These are phyloP conservation scores for Wallacemonas sp. DNA, from an alignment of 208 protist genomes.

Conservation along the genomic window DNA sequence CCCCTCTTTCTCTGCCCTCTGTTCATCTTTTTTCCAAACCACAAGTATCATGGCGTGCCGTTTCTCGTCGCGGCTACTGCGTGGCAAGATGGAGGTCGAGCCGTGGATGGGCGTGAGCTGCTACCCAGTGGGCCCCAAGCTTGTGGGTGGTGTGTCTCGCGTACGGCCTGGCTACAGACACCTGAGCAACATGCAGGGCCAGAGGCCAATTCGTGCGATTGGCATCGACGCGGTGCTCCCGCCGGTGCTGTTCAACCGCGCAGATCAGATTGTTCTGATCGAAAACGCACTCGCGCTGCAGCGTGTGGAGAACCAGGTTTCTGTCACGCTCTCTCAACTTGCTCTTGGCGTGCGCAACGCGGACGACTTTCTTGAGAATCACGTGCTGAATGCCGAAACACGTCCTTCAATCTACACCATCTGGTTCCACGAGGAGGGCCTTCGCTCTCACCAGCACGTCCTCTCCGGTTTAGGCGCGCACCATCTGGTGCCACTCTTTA, in stretches of 20 bases:
- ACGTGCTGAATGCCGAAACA: constrained; percentile 70
- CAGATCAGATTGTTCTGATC: constrained; percentile 82
- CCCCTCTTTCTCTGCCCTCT: neutral
- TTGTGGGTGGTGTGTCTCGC: constrained; percentile 55
- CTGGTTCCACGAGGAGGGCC: constrained; percentile 86
- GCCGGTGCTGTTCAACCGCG: constrained; percentile 80
- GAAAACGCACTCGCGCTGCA: constrained; percentile 86
- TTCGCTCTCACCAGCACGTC: constrained; percentile 77
- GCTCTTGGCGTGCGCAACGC: constrained; percentile 82
- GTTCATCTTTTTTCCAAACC: neutral
- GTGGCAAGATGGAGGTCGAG: constrained; percentile 61
- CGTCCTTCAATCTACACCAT: constrained; percentile 84
- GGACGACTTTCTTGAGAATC: constrained; percentile 82
- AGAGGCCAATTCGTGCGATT: constrained; percentile 69
- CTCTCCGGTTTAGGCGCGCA: constrained; percentile 75
- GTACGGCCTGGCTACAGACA: constrained; percentile 74
- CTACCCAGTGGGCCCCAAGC: constrained; percentile 62
- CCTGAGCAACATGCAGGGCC: constrained; percentile 55
- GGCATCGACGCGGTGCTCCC: constrained; percentile 65
- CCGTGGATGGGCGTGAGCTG: constrained; percentile 81
- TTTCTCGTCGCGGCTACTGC: constrained; percentile 27
- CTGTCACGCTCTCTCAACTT: constrained; percentile 84
- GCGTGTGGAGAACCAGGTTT: constrained; percentile 82
- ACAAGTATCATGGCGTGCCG: constrained; percentile 19
- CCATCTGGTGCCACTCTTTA: constrained; percentile 90